Conservation (phyloP, 2,329 filamentous ascomycete genomes). For the Neurospora sp. region DNA sequence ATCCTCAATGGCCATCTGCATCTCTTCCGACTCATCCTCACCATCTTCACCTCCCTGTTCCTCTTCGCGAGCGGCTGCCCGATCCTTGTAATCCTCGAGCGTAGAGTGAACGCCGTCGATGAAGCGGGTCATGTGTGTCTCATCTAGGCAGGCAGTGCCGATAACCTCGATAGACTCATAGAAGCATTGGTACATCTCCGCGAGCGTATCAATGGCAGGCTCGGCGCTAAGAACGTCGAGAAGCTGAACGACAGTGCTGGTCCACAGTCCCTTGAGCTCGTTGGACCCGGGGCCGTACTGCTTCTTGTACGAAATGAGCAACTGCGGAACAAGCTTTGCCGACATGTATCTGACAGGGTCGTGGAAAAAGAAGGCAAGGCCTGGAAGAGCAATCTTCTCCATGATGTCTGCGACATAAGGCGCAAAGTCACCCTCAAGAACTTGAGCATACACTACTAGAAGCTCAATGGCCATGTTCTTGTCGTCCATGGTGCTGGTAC, state of each 20-base stretch:
- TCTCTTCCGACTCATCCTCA: slow-evolving; percentile 78
- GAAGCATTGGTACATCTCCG: slow-evolving; percentile 99
- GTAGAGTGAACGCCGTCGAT: slow-evolving; percentile 79
- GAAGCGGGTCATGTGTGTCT: slow-evolving; percentile 74
- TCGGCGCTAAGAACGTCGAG: slow-evolving; percentile 90
- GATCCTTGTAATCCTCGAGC: slow-evolving; percentile 84
- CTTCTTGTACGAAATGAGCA: slow-evolving; percentile 90
- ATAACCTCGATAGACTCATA: slow-evolving; percentile 96
- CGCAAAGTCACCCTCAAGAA: slow-evolving; percentile 86
- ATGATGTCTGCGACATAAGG: slow-evolving; percentile 88
- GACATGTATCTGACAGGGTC: slow-evolving; percentile 93
- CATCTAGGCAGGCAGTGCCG: slow-evolving; percentile 71
- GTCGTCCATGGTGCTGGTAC: slow-evolving; percentile 92
- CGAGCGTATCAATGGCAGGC: slow-evolving; percentile 89
- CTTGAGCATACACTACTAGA: slow-evolving; percentile 92
- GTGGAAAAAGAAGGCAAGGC: slow-evolving; percentile 97
- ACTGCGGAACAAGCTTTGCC: slow-evolving; percentile 85
- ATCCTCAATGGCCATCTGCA: slow-evolving; percentile 86
- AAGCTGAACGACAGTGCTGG: slow-evolving; percentile 75
- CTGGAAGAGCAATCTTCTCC: slow-evolving; percentile 91
- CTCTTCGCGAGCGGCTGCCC: slow-evolving; percentile 74
- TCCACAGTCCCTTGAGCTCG: slow-evolving; percentile 76
- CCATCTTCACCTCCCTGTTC: slow-evolving; percentile 76
- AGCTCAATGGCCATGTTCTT: slow-evolving; percentile 99
- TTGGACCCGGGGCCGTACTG: slow-evolving; percentile 73